phyloP scores from a whole-genome alignment of 2,329 filamentous ascomycete genomes.

The Neodidymelliopsis sp. region DNA sequence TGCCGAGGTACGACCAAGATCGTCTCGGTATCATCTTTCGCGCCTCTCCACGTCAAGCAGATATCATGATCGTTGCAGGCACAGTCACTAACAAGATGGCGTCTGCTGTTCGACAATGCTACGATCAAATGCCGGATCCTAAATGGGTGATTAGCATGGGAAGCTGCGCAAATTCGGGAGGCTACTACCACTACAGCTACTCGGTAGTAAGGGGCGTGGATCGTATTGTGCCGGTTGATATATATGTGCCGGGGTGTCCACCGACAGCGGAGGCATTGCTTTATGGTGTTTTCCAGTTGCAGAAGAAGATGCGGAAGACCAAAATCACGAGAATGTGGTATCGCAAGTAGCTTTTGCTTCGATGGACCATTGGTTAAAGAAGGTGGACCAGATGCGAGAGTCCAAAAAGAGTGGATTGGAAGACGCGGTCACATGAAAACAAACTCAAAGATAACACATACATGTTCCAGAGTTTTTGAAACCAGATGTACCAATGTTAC shows the following conservation, averaged over 20 bases:
- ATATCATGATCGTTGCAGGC: slow-evolving; percentile 94
- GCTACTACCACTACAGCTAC: slow-evolving; percentile 86
- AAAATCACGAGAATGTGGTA: slow-evolving; percentile 64
- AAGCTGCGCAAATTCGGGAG: slow-evolving; percentile 76
- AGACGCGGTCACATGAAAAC: no score
- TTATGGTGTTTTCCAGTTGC: slow-evolving; percentile 73
- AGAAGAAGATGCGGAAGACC: slow-evolving; percentile 73
- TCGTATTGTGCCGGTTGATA: slow-evolving; percentile 77
- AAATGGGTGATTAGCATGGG: slow-evolving; percentile 86
- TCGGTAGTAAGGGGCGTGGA: slow-evolving; percentile 77
- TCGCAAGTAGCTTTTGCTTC: slow-evolving; percentile 49
- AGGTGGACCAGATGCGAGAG: no score
- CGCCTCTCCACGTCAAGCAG: slow-evolving; percentile 83
- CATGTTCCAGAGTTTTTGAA: no score
- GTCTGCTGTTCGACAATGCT: slow-evolving; percentile 82
- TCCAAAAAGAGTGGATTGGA: no score
- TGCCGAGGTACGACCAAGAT: slow-evolving; percentile 87
- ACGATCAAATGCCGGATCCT: slow-evolving; percentile 93
- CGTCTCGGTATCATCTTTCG: slow-evolving; percentile 89
- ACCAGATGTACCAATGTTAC: no score
- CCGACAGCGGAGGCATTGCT: slow-evolving; percentile 61
- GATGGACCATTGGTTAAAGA: no score
- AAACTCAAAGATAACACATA: no score
- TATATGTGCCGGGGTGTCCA: slow-evolving; percentile 79
- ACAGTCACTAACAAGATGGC: slow-evolving; percentile 96